Evolutionary conservation across 129 eudicot genomes (phyloP).

Genomic region (Smallanthus sonchifolius): DNA sequence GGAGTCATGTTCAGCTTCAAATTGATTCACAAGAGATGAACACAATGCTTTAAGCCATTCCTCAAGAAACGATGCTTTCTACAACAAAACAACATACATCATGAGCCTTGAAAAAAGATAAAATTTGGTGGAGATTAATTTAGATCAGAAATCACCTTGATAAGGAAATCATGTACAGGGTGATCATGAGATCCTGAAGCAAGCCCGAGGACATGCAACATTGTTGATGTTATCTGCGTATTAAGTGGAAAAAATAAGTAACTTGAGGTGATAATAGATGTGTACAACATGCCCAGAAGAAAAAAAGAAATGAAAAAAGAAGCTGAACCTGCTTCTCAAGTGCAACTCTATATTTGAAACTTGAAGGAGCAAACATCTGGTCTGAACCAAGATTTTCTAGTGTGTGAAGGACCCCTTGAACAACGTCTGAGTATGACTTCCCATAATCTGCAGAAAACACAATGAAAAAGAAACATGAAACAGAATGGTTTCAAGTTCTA

Average conservation of each 20-base stretch:
- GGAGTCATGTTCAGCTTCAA: slow-evolving; percentile 34
- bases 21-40: slow-evolving; percentile 47
- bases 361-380: slow-evolving; percentile 64
- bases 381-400: slow-evolving; percentile 75
- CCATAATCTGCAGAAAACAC: slow-evolving; percentile 69
- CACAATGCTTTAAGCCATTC: slow-evolving; percentile 59
- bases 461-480: neutral
- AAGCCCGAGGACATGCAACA: slow-evolving; percentile 82
- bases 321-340: slow-evolving; percentile 86
- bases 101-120: neutral
- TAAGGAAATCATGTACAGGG: slow-evolving; percentile 50
- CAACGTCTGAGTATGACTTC: slow-evolving; percentile 74
- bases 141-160: slow-evolving; percentile 47
- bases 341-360: slow-evolving; percentile 73
- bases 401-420: slow-evolving; percentile 65
- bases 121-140: neutral
- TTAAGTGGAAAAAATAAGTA: neutral
- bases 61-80: slow-evolving; percentile 83
- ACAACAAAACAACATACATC: slow-evolving; percentile 1
- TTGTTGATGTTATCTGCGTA: slow-evolving; percentile 80
- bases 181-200: slow-evolving; percentile 50
- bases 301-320: neutral
- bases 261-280: neutral
- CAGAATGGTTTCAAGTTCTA: slow-evolving; percentile 2
- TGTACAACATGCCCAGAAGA: neutral